These are phyloP conservation scores for Suillus bovinus DNA, from an alignment of 768 basidiomycete species.

Conservation along the genomic window DNA sequence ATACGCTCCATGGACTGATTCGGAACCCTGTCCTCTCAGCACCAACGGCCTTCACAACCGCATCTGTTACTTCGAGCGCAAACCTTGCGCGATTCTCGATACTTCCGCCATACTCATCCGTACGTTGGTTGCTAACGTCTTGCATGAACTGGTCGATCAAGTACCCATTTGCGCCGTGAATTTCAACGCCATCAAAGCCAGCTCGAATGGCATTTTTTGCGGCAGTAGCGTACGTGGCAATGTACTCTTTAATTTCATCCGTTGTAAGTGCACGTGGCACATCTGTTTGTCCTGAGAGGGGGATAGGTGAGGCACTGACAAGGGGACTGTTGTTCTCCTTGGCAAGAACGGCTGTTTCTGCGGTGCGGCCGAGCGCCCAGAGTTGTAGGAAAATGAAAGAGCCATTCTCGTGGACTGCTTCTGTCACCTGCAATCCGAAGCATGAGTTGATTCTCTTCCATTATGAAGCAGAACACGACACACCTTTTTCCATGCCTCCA, in stretches of 20 bases:
- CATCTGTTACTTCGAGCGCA: slow-evolving; percentile 52
- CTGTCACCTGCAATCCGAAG: slow-evolving; percentile 43
- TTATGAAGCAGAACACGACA: slow-evolving; percentile 4
- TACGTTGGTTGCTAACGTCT: slow-evolving; percentile 53
- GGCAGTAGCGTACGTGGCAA: slow-evolving; percentile 30
- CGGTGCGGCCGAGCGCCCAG: slow-evolving; percentile 55
- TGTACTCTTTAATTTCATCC: slow-evolving; percentile 35
- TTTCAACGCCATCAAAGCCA: slow-evolving; percentile 50
- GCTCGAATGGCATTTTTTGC: slow-evolving; percentile 38
- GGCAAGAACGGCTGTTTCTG: slow-evolving; percentile 33
- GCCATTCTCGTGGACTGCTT: slow-evolving; percentile 55
- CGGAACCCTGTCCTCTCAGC: slow-evolving; percentile 53
- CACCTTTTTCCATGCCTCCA: slow-evolving; percentile 49
- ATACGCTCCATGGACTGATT: slow-evolving; percentile 54
- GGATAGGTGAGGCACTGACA: slow-evolving; percentile 36
- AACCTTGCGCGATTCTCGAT: slow-evolving; percentile 62
- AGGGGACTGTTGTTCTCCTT: slow-evolving; percentile 33
- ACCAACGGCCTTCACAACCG: slow-evolving; percentile 53
- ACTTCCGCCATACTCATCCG: slow-evolving; percentile 69
- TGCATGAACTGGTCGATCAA: slow-evolving; percentile 65
- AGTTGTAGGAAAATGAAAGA: slow-evolving; percentile 49
- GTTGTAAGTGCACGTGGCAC: slow-evolving; percentile 22
- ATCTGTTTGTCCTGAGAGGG: slow-evolving; percentile 16
- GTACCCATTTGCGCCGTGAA: slow-evolving; percentile 45
- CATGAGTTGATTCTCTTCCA: neutral